Evolutionary conservation across 2,329 filamentous ascomycete genomes (phyloP).

Genomic region (Phaeomoniella chlamydospora): DNA sequence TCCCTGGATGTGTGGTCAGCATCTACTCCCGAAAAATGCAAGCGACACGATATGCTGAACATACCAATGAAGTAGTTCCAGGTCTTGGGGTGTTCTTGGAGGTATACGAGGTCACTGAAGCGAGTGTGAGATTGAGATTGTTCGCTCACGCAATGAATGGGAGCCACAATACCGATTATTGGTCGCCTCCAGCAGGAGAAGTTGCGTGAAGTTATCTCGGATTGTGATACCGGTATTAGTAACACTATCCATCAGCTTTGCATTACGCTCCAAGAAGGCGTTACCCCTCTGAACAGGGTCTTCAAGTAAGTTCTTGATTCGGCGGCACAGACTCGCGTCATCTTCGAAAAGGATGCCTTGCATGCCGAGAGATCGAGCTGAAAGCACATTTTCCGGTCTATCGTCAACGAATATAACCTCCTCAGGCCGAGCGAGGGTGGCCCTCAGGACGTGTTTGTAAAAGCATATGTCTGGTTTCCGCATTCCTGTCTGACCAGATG

Average conservation of each 20-base stretch:
- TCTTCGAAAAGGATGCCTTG: conserved; percentile 12
- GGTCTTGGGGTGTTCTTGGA: conserved; percentile 2
- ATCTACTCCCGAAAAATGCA: conserved; percentile 2
- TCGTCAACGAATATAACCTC: conserved; percentile 17
- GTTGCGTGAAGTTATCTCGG: conserved; percentile 15
- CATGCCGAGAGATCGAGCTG: conserved; percentile 15
- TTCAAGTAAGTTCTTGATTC: conserved; percentile 10
- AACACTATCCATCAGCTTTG: conserved; percentile 9
- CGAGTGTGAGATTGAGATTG: background rate
- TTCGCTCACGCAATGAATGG: background rate
- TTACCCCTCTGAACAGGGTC: conserved; percentile 10
- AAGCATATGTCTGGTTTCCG: conserved; percentile 20
- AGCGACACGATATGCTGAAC: conserved; percentile 2
- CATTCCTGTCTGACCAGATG: conserved; percentile 17
- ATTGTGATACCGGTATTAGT: conserved; percentile 11
- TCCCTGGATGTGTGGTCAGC: conserved; percentile 2
- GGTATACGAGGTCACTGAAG: conserved; percentile 5
- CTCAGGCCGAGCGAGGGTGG: conserved; percentile 7
- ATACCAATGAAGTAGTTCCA: conserved; percentile 16
- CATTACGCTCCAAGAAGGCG: conserved; percentile 10
- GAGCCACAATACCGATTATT: conserved; percentile 7
- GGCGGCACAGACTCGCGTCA: background rate
- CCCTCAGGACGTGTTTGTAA: conserved; percentile 16
- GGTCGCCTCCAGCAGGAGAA: conserved; percentile 14
- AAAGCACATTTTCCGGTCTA: conserved; percentile 13